phyloP scores from a whole-genome alignment of 106 monocot species.

The Apostasia ramifera region DNA sequence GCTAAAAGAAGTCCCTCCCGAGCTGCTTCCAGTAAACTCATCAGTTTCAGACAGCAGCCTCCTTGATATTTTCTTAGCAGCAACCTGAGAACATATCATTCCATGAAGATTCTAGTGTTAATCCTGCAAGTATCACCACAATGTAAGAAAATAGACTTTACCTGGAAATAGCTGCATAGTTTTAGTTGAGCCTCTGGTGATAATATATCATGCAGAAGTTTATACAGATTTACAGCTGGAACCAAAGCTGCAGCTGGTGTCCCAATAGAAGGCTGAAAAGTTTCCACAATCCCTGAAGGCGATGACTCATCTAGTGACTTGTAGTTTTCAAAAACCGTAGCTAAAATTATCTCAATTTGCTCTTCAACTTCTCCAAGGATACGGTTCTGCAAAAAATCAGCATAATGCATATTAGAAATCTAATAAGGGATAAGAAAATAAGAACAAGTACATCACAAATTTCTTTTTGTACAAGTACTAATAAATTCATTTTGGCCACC shows the following conservation, averaged over 20 bases:
- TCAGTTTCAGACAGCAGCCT: constrained; percentile 84
- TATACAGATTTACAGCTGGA: constrained; percentile 84
- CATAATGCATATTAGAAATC: no score
- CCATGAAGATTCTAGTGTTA: background rate
- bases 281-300: constrained; percentile 65
- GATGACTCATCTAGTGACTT: constrained; percentile 88
- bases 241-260: constrained; percentile 59
- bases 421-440: no score
- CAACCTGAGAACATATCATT: constrained; percentile 39
- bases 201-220: constrained; percentile 86
- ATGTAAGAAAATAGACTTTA: background rate
- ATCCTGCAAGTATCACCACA: background rate
- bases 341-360: constrained; percentile 68
- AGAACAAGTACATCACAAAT: no score
- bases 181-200: constrained; percentile 89
- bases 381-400: constrained; percentile 48
- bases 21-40: constrained; percentile 57
- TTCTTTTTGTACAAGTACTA: no score
- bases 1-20: constrained; percentile 35
- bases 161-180: constrained; percentile 91
- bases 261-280: constrained; percentile 64
- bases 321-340: constrained; percentile 87
- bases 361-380: constrained; percentile 89
- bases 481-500: no score
- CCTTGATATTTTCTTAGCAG: constrained; percentile 84